Evolutionary conservation across 1,139 yeast species (phyloP), one percentile per base, ranked within the genome.

Genomic region (Taphrina deformans): DNA sequence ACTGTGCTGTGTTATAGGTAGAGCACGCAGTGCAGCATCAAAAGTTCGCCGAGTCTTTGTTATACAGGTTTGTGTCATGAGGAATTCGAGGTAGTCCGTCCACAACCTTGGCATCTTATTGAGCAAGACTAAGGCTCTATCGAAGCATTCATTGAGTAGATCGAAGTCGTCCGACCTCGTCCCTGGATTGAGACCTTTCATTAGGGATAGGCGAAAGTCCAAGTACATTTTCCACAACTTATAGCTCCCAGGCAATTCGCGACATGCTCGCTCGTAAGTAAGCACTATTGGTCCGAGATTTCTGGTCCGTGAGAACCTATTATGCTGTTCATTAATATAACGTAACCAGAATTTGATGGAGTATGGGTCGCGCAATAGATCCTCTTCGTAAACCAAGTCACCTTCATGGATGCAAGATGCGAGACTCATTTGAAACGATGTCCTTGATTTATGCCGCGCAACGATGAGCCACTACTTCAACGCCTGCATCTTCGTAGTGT

Each of bases 201-300:
- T 70, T 24, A 75, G 69, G 14, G 71, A 72, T 0, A 77, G 70
- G 33, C 86, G 72, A 26, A 81, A 70, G 33, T 79, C 80, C 35
- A 86, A 71, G 69, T 85, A 85, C n/a, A 73, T 53, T 65, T 75
- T 73, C 91, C 91, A 86, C 51, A 87, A 72, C 69, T 83, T 81
- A 70, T 80, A 79, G 18, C 85, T 80, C 45, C 83, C 72, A n/a
- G 81, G 81, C 26, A 85, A 72, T 12, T 75, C 72, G 6, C 71
- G 68, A 7, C 84, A 80, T 0, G 89, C 87, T 65, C 93, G 76
- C 66, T 81, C 82, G 24, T 83, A 72, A 3, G 87, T 78, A 67
- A 82, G 82, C 5, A 81, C 72, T 78, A 16, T 75, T 76, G 21
- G 70, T 64, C 6, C 76, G 67, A 1, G 80, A 68, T 62, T 76